Evolutionary conservation across 1,284 basidiomycete species (phyloP).

Genomic region (Boletus calvinii): DNA sequence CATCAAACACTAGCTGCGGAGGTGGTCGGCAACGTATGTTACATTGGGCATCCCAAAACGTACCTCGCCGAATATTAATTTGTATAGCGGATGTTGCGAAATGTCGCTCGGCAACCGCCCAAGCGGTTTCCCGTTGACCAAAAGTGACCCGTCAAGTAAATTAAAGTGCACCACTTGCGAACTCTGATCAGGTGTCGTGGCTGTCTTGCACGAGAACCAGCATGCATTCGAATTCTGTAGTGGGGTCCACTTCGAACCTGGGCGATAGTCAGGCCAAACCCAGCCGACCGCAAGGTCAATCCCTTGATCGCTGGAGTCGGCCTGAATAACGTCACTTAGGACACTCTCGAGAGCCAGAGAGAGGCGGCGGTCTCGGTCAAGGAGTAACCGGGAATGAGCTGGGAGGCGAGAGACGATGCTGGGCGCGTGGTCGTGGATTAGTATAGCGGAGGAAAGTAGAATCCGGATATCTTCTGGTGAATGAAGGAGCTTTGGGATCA

Average conservation of each 20-base stretch:
- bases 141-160: constrained; percentile 40
- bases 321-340: constrained; percentile 7
- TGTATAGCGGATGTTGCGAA: constrained; percentile 10
- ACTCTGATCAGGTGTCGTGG: not conserved
- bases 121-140: constrained; percentile 42
- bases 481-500: not conserved
- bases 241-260: constrained; percentile 33
- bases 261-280: constrained; percentile 39
- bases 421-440: constrained; percentile 2
- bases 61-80: constrained; percentile 36
- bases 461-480: not conserved
- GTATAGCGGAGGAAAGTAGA: not conserved
- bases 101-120: constrained; percentile 39
- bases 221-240: constrained; percentile 30
- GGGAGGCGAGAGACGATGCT: not conserved
- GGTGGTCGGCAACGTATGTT: not conserved
- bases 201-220: constrained; percentile 37
- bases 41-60: not conserved
- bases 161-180: constrained; percentile 38
- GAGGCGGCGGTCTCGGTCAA: constrained; percentile 30
- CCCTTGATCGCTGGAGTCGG: constrained; percentile 14
- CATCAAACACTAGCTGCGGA: constrained; percentile 36
- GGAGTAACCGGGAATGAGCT: constrained; percentile 11
- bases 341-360: constrained; percentile 9
- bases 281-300: constrained; percentile 36